phyloP scores from a whole-genome alignment of 805 yeast species.

The Candida silvicultrix region DNA sequence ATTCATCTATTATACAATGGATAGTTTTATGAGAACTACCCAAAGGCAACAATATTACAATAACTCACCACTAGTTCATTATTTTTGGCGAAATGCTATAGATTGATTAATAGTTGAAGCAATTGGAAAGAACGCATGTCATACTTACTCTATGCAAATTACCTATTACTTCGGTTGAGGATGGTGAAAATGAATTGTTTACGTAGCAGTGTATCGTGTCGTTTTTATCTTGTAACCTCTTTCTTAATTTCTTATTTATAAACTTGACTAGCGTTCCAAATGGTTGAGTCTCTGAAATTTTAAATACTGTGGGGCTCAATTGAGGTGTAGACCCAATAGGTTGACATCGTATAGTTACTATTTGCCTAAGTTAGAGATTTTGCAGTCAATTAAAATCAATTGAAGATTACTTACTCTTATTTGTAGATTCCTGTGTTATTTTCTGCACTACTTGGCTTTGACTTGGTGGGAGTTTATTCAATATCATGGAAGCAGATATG shows the following conservation, averaged over 20 bases:
- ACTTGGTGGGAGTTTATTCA: constrained; percentile 14
- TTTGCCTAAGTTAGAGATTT: constrained; percentile 10
- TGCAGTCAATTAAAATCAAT: too few species aligned
- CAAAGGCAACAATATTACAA: constrained; percentile 41
- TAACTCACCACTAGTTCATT: constrained; percentile 38
- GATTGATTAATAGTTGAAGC: background rate
- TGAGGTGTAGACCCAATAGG: constrained; percentile 54
- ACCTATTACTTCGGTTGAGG: constrained; percentile 37
- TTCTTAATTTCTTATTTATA: constrained; percentile 32
- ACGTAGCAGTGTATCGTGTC: constrained; percentile 33
- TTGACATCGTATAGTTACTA: constrained; percentile 46
- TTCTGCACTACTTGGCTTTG: constrained; percentile 11
- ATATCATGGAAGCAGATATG: constrained; percentile 16
- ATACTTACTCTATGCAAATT: constrained; percentile 24
- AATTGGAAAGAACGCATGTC: background rate
- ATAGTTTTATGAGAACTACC: too few species aligned
- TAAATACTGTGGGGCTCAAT: constrained; percentile 43
- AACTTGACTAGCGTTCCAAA: constrained; percentile 41
- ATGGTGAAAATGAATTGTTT: constrained; percentile 39
- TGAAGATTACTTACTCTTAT: constrained; percentile 7
- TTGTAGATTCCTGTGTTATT: constrained; percentile 6
- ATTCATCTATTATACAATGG: too few species aligned
- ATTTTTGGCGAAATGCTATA: constrained; percentile 29
- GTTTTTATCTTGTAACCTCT: constrained; percentile 11
- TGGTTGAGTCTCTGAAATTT: constrained; percentile 40